phyloP scores from a whole-genome alignment of 768 basidiomycete species.

The Tulasnella sp. region DNA sequence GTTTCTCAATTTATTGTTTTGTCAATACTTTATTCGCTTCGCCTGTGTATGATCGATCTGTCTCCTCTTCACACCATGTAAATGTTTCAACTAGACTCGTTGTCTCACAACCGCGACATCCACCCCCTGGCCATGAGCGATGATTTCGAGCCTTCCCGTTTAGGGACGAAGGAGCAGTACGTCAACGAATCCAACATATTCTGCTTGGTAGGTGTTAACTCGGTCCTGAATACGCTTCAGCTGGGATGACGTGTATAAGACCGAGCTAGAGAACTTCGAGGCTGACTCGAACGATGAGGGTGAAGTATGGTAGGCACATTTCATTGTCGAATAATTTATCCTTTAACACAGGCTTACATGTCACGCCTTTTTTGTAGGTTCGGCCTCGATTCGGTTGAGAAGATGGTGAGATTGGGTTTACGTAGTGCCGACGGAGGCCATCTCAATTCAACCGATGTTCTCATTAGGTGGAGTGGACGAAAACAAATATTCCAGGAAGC shows the following conservation, averaged over 20 bases:
- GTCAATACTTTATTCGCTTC: too few species aligned
- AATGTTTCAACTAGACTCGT: too few species aligned
- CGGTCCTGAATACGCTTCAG: conserved; percentile 29
- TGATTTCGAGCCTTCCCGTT: conserved; percentile 50
- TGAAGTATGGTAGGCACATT: conserved; percentile 59
- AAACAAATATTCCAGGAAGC: conserved; percentile 42
- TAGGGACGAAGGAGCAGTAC: conserved; percentile 74
- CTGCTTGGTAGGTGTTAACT: background rate
- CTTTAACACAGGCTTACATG: background rate
- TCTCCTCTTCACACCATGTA: too few species aligned
- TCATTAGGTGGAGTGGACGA: conserved; percentile 41
- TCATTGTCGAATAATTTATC: background rate
- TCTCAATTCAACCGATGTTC: background rate
- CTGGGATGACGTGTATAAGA: conserved; percentile 68
- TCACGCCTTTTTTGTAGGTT: conserved; percentile 43
- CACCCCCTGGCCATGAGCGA: background rate
- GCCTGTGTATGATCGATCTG: too few species aligned
- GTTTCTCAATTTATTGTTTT: too few species aligned
- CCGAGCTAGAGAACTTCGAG: conserved; percentile 59
- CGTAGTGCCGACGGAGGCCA: background rate
- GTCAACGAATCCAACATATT: conserved; percentile 22
- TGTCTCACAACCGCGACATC: too few species aligned
- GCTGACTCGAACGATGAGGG: conserved; percentile 70
- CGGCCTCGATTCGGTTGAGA: conserved; percentile 60
- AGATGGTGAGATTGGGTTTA: conserved; percentile 40